Evolutionary conservation across 257 asterid species (phyloP).

Genomic region (Nicotiana knightiana): DNA sequence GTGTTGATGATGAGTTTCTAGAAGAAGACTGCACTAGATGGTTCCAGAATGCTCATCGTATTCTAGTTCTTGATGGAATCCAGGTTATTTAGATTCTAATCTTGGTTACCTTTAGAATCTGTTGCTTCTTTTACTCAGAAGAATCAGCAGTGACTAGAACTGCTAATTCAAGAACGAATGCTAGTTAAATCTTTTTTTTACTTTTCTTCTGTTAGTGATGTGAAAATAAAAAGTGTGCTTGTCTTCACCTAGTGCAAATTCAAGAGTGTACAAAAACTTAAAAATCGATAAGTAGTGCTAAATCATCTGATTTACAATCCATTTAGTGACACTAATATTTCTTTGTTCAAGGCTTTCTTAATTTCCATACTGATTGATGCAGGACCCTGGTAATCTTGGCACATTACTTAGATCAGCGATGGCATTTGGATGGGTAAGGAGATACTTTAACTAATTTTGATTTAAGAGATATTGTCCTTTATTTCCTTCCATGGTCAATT

Average conservation of each 20-base stretch:
- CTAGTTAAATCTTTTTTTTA: neutral
- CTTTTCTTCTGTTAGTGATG: neutral
- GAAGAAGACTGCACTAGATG: slow-evolving; percentile 35
- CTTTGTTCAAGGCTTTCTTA: neutral
- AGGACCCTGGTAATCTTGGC: slow-evolving; percentile 98
- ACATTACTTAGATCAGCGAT: slow-evolving; percentile 81
- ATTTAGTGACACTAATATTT: neutral
- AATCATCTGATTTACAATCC: neutral
- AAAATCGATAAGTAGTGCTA: neutral
- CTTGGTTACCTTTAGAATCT: neutral
- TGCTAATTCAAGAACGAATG: neutral
- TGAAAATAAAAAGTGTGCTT: neutral
- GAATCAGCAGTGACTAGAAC: neutral
- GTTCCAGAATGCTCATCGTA: slow-evolving; percentile 54
- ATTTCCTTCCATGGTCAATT: neutral
- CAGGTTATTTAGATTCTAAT: slow-evolving; percentile 42
- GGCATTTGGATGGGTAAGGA: slow-evolving; percentile 88
- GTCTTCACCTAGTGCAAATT: neutral
- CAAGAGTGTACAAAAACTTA: neutral
- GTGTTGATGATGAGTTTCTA: slow-evolving; percentile 18
- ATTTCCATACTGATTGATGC: slow-evolving; percentile 16
- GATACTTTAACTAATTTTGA: neutral
- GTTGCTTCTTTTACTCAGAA: neutral
- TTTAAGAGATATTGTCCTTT: neutral
- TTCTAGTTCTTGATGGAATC: slow-evolving; percentile 90